Conservation (phyloP, 129 eudicot genomes). For the Kitagawia praeruptora region DNA sequence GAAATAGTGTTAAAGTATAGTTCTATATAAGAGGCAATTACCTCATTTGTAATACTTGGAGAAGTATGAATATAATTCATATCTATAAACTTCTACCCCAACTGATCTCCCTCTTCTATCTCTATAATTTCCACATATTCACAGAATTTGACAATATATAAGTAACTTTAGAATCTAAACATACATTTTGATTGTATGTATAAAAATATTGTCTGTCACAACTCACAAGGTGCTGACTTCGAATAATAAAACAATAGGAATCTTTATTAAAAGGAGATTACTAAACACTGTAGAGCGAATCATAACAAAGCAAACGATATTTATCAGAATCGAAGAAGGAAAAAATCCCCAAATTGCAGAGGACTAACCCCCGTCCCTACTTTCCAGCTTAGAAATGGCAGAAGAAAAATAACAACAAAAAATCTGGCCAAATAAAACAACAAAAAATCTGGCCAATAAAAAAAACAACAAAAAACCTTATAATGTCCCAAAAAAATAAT, state of each 20-base stretch:
- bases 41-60: too few relatives aligned
- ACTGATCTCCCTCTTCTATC: too few relatives aligned
- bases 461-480: not conserved
- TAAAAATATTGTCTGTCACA: not conserved
- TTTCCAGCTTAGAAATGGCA: not conserved
- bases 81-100: too few relatives aligned
- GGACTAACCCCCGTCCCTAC: not conserved
- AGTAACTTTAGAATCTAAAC: not conserved
- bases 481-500: not conserved
- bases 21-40: too few relatives aligned
- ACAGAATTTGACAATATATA: too few relatives aligned
- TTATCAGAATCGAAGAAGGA: not conserved
- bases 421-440: not conserved
- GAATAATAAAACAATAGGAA: not conserved
- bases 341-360: not conserved
- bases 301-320: not conserved
- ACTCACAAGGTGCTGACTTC: not conserved
- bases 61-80: too few relatives aligned
- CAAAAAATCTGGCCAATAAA: too few relatives aligned
- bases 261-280: not conserved
- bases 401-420: not conserved
- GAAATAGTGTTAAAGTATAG: too few relatives aligned
- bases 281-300: not conserved
- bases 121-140: too few relatives aligned
- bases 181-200: too few relatives aligned